A percentile compares a stretch with the other conserved stretches of the same genome.
Evolutionary conservation across 345 rosid species (phyloP).

Genomic region (Clausena lansium): DNA sequence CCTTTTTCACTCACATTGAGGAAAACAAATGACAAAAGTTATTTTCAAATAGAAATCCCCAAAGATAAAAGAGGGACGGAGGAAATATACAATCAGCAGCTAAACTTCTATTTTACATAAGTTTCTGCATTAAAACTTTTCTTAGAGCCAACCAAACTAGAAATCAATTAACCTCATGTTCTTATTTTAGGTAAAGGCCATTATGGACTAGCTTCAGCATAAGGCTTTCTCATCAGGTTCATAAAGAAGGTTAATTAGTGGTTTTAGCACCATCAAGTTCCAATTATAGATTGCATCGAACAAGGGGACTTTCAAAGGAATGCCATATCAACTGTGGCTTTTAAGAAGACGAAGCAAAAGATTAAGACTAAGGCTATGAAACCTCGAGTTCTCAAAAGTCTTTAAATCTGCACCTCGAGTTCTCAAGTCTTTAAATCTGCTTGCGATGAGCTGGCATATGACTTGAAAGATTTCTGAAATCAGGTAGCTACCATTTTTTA

Average conservation of each 20-base stretch:
- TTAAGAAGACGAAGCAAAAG: background rate
- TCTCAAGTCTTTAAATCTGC: background rate
- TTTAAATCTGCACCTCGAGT: background rate
- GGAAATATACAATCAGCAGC: no score
- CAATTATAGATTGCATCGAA: background rate
- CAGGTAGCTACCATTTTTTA: background rate
- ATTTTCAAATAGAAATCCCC: no score
- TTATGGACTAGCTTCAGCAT: background rate
- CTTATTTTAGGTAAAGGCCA: background rate
- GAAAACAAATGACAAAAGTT: no score
- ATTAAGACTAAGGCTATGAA: background rate
- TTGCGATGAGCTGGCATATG: background rate
- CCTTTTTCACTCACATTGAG: no score
- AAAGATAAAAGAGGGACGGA: no score
- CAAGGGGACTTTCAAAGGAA: background rate
- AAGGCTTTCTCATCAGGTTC: background rate
- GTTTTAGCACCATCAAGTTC: background rate
- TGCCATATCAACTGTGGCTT: background rate
- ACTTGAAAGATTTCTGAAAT: background rate
- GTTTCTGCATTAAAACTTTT: no score
- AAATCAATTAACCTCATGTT: background rate
- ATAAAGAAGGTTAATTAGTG: background rate
- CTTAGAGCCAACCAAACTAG: no score
- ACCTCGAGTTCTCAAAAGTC: background rate
- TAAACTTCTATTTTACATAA: no score